Evolutionary conservation across 140 eudicot genomes (phyloP).

Genomic region (Cichorium intybus): DNA sequence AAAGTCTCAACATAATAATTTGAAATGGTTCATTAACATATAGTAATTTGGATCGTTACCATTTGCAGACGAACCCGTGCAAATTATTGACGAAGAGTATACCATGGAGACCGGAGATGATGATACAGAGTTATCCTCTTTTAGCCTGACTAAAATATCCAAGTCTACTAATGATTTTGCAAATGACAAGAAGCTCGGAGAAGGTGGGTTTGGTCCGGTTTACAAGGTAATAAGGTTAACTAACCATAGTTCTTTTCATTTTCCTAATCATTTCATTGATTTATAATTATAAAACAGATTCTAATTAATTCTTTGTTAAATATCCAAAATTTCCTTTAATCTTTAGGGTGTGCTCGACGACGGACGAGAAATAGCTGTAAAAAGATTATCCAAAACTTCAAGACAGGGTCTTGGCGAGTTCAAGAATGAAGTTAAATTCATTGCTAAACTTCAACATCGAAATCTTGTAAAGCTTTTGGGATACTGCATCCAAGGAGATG

Average conservation of each 20-base stretch:
- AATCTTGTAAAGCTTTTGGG: constrained; percentile 5
- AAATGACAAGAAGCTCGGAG: neutral
- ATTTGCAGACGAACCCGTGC: constrained; percentile 6
- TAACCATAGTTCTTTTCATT: neutral
- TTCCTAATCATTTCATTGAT: neutral
- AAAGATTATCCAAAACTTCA: constrained; percentile 5
- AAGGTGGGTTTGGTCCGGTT: constrained; percentile 9
- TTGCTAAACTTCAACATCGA: constrained; percentile 4
- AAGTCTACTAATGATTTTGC: constrained; percentile 1
- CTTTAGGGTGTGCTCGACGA: constrained; percentile 3
- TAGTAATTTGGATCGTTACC: neutral
- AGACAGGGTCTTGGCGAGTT: constrained; percentile 4
- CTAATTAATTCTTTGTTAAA: neutral
- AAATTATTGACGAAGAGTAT: neutral
- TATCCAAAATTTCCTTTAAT: neutral
- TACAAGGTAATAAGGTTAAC: neutral
- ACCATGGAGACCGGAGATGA: neutral
- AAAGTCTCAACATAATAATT: neutral
- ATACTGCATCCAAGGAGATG: constrained; percentile 4
- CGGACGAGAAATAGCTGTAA: constrained; percentile 7
- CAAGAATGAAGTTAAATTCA: constrained; percentile 9
- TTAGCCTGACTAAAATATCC: neutral
- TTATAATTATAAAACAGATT: neutral
- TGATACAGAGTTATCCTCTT: constrained; percentile 2
- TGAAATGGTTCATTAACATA: neutral